Evolutionary conservation across 345 rosid species (phyloP).

Genomic region (Citrus inodora): DNA sequence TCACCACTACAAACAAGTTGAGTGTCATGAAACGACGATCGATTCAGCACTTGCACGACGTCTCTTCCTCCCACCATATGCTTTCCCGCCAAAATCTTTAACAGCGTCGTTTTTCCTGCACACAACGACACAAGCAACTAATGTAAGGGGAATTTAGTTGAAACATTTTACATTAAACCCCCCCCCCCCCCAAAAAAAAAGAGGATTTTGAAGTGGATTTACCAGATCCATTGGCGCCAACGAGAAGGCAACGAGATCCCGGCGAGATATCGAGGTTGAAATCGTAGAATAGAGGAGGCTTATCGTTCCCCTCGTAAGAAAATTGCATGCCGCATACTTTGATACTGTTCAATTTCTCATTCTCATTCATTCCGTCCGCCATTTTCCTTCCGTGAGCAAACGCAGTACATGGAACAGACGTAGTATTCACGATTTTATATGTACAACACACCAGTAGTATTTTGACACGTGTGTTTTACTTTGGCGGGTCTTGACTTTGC

Average conservation of each 20-base stretch:
- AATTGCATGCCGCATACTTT: conserved; percentile 78
- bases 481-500: not conserved
- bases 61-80: conserved; percentile 93
- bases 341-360: conserved; percentile 37
- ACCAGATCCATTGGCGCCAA: conserved; percentile 98
- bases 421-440: not conserved
- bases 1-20: conserved; percentile 81
- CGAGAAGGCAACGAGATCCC: conserved; percentile 88
- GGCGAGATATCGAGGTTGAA: conserved; percentile 60
- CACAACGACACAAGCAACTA: not conserved
- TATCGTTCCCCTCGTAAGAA: conserved; percentile 41
- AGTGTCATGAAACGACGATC: conserved; percentile 90
- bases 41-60: conserved; percentile 68
- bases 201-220: not conserved
- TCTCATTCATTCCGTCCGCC: conserved; percentile 27
- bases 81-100: conserved; percentile 87
- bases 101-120: conserved; percentile 82
- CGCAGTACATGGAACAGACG: not conserved
- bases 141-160: not conserved
- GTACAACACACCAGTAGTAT: not conserved
- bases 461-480: conserved; percentile 8
- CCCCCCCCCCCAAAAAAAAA: not conserved
- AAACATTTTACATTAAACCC: not conserved
- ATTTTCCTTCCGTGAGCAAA: conserved; percentile 14
- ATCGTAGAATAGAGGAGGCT: conserved; percentile 63